Conservation (phyloP, 169 alveolate genomes). For the Plasmodium relictum region DNA sequence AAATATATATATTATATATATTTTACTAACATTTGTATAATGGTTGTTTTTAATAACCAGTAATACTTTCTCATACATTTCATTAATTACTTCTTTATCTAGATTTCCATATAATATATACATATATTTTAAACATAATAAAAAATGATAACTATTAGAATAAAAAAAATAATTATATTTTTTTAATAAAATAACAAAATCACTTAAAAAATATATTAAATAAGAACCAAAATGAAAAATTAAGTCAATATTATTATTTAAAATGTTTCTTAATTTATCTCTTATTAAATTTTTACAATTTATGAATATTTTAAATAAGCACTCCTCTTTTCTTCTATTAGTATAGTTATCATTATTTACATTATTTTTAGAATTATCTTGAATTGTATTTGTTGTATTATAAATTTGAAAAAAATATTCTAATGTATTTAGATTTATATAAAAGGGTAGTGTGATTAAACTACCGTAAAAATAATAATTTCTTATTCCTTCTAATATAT, state of each 20-base stretch:
- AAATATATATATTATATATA: conserved; percentile 48
- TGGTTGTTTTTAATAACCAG: conserved; percentile 19
- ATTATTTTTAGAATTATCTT: neutral
- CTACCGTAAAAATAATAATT: conserved; percentile 40
- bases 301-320: neutral
- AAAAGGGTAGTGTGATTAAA: conserved; percentile 53
- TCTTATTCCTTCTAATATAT: conserved; percentile 13
- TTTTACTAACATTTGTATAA: conserved; percentile 50
- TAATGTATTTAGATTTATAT: conserved; percentile 5
- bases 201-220: conserved; percentile 9
- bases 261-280: conserved; percentile 21
- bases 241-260: conserved; percentile 16
- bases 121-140: conserved; percentile 9
- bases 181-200: conserved; percentile 25
- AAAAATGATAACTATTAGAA: conserved; percentile 40
- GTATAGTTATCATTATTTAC: neutral
- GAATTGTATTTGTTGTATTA: neutral
- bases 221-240: conserved; percentile 22
- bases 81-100: neutral
- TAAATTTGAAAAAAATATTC: neutral
- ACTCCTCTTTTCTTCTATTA: neutral
- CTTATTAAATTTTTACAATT: conserved; percentile 15
- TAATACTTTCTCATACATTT: conserved; percentile 18
- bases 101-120: conserved; percentile 24
- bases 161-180: conserved; percentile 44